Evolutionary conservation across 495 filamentous ascomycete genomes (phyloP).

Genomic region (Hypoxylon subgilvum): DNA sequence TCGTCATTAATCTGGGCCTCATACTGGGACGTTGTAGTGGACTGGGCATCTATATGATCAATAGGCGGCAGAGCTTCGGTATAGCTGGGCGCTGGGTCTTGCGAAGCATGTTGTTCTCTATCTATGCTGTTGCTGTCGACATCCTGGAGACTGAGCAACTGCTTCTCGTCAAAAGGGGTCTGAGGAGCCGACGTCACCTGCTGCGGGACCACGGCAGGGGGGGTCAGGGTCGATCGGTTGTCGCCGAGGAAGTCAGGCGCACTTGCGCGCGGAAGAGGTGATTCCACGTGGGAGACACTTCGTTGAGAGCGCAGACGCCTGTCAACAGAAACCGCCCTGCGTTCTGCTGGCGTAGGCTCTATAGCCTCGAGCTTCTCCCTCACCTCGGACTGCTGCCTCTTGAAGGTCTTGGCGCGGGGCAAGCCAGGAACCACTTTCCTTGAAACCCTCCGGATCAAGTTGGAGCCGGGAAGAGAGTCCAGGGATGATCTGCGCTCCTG

Average conservation of each 20-base stretch:
- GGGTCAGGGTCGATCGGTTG: conserved; percentile 13
- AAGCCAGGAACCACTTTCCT: conserved; percentile 79
- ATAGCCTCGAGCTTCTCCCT: conserved; percentile 72
- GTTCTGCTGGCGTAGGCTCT: conserved; percentile 64
- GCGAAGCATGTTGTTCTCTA: conserved; percentile 20
- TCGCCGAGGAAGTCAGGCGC: conserved; percentile 50
- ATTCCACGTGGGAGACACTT: conserved; percentile 41
- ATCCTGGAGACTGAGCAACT: conserved; percentile 37
- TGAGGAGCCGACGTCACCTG: conserved; percentile 33
- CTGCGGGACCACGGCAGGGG: conserved; percentile 22
- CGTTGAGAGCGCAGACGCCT: conserved; percentile 56
- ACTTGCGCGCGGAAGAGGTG: conserved; percentile 47
- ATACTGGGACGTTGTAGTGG: conserved; percentile 57
- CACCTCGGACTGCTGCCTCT: conserved; percentile 79
- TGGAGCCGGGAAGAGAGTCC: conserved; percentile 43
- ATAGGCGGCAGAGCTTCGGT: conserved; percentile 38
- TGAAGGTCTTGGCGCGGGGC: conserved; percentile 76
- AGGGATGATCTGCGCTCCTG: conserved; percentile 38
- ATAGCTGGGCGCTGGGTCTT: conserved; percentile 14
- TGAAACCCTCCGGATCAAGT: conserved; percentile 63
- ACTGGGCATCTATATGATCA: conserved; percentile 48
- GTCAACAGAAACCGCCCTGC: conserved; percentile 77
- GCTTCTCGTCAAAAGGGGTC: conserved; percentile 43
- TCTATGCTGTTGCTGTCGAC: conserved; percentile 24
- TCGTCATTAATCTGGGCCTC: conserved; percentile 75